Evolutionary conservation across 768 basidiomycete species (phyloP).

Genomic region (Russula dissimulans): DNA sequence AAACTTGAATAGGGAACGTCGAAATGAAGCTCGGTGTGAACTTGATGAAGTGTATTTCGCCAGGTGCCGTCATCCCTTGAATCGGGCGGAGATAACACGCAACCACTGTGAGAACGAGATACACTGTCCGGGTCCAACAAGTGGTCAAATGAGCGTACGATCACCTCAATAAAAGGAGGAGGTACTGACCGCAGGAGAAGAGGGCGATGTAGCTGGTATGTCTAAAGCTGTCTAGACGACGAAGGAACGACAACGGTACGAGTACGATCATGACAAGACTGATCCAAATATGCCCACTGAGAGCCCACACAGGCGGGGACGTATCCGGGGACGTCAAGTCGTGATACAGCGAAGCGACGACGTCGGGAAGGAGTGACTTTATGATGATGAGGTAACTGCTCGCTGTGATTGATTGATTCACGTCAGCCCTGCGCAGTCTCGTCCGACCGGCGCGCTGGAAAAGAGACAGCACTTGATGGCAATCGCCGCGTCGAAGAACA

Average conservation of each 20-base stretch:
- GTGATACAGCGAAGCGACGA: constrained; percentile 75
- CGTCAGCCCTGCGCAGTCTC: background rate
- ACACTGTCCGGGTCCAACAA: constrained; percentile 35
- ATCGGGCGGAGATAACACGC: constrained; percentile 70
- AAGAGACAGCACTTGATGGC: constrained; percentile 74
- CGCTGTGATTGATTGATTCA: too few relatives aligned
- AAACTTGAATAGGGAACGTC: constrained; percentile 89
- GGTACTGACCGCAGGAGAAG: constrained; percentile 71
- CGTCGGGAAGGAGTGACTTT: constrained; percentile 89
- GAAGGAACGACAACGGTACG: constrained; percentile 75
- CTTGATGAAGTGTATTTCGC: constrained; percentile 62
- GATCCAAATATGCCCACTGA: constrained; percentile 79
- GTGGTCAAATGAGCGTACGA: background rate
- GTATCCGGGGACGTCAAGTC: constrained; percentile 55
- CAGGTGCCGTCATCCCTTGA: constrained; percentile 49
- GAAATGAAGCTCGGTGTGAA: constrained; percentile 72
- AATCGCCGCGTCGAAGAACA: constrained; percentile 91
- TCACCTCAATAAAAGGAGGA: background rate
- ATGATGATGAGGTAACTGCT: constrained; percentile 81
- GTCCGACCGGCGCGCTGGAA: background rate
- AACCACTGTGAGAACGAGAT: constrained; percentile 72
- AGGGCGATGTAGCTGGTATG: constrained; percentile 89
- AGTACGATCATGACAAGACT: constrained; percentile 65
- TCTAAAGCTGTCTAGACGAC: constrained; percentile 74
- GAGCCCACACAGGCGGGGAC: constrained; percentile 65